Base-by-base conservation (phyloP, 768 basidiomycete species). In the Leucosporidium creatinivorum region DNA sequence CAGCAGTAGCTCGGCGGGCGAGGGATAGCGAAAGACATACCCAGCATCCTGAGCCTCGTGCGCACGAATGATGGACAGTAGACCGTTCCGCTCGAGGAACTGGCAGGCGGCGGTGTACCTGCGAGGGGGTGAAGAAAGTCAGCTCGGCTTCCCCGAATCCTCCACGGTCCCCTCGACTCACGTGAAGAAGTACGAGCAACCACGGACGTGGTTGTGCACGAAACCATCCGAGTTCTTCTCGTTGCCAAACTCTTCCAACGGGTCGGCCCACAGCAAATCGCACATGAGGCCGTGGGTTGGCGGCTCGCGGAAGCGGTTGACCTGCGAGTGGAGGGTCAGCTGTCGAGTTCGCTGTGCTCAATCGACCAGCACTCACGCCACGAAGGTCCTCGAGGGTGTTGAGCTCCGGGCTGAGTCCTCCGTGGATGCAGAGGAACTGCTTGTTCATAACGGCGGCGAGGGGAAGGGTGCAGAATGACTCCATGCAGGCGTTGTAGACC, bases 11-110 rank as follows among this genome's bases (percentile, higher is more conserved):
- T 25, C 39, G 44, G 12, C 39, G 19, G 49, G 18, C 4, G 26
- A 25, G 51, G 15, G 8, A 39, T 28, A 44, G 26, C 28, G 26
- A 9, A 4, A 9, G 28, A 78, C 86, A 58, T 74, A 93, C 90
- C 94, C 94, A 49, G 94, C 93, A 82, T 99, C 94, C 79, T 99
- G 94, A 10, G 94, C 96, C 78, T 99, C 94, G 73, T 99, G 96
- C 1, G 93, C 96, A 54, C 96, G 85, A 68, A 99, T 98, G 79
- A 99, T 96, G 3, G 91, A 93, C 23, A 99, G 81, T 9, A 99
- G 82, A 70, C 94, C 94, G 80, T 99, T 99, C 54, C 96, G 84
- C 80, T 99, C 96, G 44, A 99, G 82, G 84, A 99, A 99, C 73
- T 92, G 85, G 76, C 94, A 98, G 4, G 93, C 96, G 17, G 94